Evolutionary conservation across 225 moss, liverwort and hornwort species (phyloP).

Genomic region (Antitrichia curtipendula): DNA sequence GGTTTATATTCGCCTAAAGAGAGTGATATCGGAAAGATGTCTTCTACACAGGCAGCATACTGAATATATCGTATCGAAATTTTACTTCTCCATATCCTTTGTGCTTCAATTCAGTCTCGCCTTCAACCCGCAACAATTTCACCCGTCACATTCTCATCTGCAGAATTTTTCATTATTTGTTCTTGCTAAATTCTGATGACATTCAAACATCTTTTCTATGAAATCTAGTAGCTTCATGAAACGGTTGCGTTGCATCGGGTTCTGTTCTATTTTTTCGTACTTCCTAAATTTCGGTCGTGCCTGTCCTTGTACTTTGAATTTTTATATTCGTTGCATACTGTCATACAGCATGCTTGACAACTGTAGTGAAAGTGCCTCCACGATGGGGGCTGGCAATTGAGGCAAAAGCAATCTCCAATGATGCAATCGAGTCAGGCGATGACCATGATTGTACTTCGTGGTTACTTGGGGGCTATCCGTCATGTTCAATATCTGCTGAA

Average conservation of each 20-base stretch:
- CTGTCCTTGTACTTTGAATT: not conserved
- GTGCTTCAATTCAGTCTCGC: not conserved
- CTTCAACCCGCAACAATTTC: too few species aligned
- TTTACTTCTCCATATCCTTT: not conserved
- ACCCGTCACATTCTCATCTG: too few species aligned
- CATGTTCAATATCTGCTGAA: too few species aligned
- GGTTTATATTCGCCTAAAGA: not conserved
- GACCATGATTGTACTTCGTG: too few species aligned
- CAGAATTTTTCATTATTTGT: not conserved
- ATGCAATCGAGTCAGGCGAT: not conserved
- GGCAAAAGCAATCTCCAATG: too few species aligned
- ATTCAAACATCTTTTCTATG: not conserved
- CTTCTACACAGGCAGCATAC: not conserved
- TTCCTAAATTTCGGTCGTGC: not conserved
- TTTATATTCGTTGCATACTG: too few species aligned
- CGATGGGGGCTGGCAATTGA: not conserved
- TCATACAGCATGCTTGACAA: too few species aligned
- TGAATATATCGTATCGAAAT: not conserved
- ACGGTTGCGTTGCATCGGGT: accelerated
- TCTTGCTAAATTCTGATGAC: not conserved
- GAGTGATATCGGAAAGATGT: not conserved
- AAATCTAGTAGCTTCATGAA: not conserved
- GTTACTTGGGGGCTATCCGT: too few species aligned
- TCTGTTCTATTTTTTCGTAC: too few species aligned
- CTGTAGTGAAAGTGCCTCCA: not conserved